These are phyloP conservation scores for Phaeophleospora eucalypticola DNA, from an alignment of 2,329 filamentous ascomycete genomes.

Conservation along the genomic window DNA sequence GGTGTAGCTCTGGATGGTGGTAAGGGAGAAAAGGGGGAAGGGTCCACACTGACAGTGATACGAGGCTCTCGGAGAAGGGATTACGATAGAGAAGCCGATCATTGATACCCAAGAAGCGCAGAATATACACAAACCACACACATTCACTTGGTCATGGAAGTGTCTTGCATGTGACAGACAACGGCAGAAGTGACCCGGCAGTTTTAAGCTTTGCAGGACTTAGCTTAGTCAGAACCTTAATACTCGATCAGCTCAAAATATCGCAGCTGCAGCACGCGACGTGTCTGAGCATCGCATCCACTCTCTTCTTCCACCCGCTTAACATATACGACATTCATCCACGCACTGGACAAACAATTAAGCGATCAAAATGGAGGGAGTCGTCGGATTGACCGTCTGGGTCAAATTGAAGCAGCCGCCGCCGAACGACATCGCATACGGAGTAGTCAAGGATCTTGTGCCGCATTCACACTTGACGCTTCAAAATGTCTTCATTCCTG, in stretches of 20 bases:
- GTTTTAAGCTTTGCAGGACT: no score
- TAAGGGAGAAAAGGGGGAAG: no score
- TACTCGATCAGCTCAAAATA: not conserved
- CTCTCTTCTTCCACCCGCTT: not conserved
- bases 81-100: no score
- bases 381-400: constrained; percentile 63
- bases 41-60: no score
- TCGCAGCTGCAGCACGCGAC: not conserved
- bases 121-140: no score
- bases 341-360: not conserved
- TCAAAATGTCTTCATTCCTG: constrained; percentile 60
- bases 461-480: constrained; percentile 66
- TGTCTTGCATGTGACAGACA: no score
- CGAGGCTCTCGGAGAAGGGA: no score
- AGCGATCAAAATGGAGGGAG: not conserved
- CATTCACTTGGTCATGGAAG: no score
- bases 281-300: not conserved
- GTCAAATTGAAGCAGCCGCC: constrained; percentile 66
- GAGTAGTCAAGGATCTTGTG: constrained; percentile 63
- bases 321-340: no score
- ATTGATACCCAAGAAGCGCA: no score
- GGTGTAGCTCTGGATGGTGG: not conserved
- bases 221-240: not conserved
- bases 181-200: no score
- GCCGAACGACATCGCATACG: constrained; percentile 58